Evolutionary conservation across 805 yeast genomes (phyloP).

Genomic region (Starmerella riodocensis): DNA sequence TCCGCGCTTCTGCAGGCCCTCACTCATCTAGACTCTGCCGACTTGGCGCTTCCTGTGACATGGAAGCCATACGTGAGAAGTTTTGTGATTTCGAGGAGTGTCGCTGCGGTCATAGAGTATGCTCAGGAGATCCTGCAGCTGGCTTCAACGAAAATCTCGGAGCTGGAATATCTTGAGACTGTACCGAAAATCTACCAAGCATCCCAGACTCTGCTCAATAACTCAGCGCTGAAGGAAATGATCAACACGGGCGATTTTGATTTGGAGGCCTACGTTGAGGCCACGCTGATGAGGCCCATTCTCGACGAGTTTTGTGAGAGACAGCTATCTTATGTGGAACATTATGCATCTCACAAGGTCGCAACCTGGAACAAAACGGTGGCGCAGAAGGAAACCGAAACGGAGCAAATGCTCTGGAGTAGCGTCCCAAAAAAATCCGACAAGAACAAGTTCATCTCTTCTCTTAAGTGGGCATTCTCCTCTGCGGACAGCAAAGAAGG

Average conservation of each 20-base stretch:
- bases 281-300: slow-evolving; percentile 7
- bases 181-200: slow-evolving; percentile 10
- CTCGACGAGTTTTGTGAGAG: slow-evolving; percentile 15
- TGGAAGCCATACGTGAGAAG: slow-evolving; percentile 5
- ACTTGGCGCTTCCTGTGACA: slow-evolving; percentile 2
- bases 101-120: slow-evolving; percentile 5
- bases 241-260: slow-evolving; percentile 1
- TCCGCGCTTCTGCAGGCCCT: slow-evolving; percentile 1
- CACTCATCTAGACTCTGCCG: neutral
- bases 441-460: slow-evolving; percentile 39
- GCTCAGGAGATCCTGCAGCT: slow-evolving; percentile 1
- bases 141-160: slow-evolving; percentile 6
- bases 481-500: slow-evolving; percentile 5
- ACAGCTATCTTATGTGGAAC: slow-evolving; percentile 20
- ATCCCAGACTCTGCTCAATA: neutral
- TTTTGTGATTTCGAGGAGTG: neutral
- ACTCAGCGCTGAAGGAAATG: slow-evolving; percentile 1
- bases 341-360: slow-evolving; percentile 23
- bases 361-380: slow-evolving; percentile 26
- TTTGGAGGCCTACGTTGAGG: slow-evolving; percentile 1
- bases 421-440: slow-evolving; percentile 35
- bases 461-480: slow-evolving; percentile 30
- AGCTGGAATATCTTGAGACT: slow-evolving; percentile 9
- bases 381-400: slow-evolving; percentile 36
- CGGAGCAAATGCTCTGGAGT: slow-evolving; percentile 36